Conservation (phyloP, 345 rosid species). For the Gossypium stocksii region DNA sequence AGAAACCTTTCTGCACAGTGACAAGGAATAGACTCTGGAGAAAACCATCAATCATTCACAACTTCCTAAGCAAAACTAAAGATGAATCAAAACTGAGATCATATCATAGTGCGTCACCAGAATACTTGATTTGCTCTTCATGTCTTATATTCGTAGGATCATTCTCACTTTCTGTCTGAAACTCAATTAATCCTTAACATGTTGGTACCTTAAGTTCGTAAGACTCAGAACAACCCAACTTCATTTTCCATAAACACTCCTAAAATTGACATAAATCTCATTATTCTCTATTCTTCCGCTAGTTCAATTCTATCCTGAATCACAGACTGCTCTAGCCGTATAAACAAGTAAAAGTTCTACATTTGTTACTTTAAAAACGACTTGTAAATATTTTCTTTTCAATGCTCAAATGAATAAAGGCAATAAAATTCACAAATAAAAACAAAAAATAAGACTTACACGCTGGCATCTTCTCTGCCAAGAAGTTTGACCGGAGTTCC, state of each 20-base stretch:
- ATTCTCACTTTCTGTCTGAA: not conserved
- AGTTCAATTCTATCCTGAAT: not conserved
- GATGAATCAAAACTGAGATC: not conserved
- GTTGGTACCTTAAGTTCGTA: not conserved
- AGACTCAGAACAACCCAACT: not conserved
- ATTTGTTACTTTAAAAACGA: not conserved
- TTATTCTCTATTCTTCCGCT: not conserved
- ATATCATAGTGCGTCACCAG: not conserved
- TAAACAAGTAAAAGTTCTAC: not conserved
- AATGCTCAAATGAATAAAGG: not conserved
- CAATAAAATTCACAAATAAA: not conserved
- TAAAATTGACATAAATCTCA: not conserved
- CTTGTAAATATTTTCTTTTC: not conserved
- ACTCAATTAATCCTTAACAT: not conserved
- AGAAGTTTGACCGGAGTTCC: slow-evolving; percentile 99
- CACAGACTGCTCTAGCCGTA: not conserved
- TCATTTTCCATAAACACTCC: not conserved
- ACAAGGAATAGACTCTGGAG: not conserved
- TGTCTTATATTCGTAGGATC: not conserved
- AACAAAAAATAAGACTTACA: slow-evolving; percentile 46
- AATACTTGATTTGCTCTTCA: not conserved
- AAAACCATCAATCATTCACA: not conserved
- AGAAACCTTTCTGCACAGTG: not conserved
- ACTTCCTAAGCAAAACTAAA: not conserved
- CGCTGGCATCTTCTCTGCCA: slow-evolving; percentile 98